phyloP scores from a whole-genome alignment of 2,329 filamentous ascomycete species.

The Colletotrichum tropicicola region DNA sequence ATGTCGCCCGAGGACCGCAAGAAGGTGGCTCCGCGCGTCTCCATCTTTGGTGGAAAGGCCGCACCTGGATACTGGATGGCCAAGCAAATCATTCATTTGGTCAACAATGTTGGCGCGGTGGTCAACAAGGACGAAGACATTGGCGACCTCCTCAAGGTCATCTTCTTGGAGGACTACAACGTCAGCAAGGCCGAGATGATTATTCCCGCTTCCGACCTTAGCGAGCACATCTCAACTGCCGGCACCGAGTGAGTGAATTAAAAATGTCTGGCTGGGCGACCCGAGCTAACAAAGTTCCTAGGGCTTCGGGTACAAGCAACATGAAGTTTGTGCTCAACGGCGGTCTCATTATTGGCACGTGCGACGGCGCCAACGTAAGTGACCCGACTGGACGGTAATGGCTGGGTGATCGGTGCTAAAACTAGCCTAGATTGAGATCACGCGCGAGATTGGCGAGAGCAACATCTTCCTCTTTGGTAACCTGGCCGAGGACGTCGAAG shows the following conservation, averaged over 20 bases:
- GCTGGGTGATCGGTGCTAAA: slow-evolving; percentile 19
- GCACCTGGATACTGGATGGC: slow-evolving; percentile 99
- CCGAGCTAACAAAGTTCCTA: slow-evolving; percentile 37
- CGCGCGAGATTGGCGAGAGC: slow-evolving; percentile 92
- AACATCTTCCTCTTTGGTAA: slow-evolving; percentile 99
- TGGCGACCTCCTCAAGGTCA: slow-evolving; percentile 93
- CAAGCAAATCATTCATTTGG: slow-evolving; percentile 96
- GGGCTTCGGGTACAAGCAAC: slow-evolving; percentile 87
- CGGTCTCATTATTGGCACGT: slow-evolving; percentile 96
- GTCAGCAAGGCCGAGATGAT: slow-evolving; percentile 99
- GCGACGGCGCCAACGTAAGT: slow-evolving; percentile 94
- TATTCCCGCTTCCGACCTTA: slow-evolving; percentile 91
- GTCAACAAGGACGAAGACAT: slow-evolving; percentile 94
- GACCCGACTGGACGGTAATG: slow-evolving; percentile 23
- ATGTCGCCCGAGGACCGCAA: slow-evolving; percentile 86
- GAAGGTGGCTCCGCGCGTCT: slow-evolving; percentile 87
- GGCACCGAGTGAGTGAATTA: slow-evolving; percentile 77
- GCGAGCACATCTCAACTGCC: slow-evolving; percentile 98
- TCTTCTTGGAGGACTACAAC: slow-evolving; percentile 98
- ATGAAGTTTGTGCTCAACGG: slow-evolving; percentile 99
- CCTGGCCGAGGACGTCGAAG: slow-evolving; percentile 94
- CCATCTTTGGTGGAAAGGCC: slow-evolving; percentile 97
- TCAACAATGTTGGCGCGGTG: slow-evolving; percentile 90
- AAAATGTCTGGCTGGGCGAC: neutral
- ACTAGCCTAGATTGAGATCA: slow-evolving; percentile 83